Percentiles rank a stretch among this genome's conserved stretches.
Conservation (phyloP, 2,329 filamentous ascomycete genomes). For the Fusarium coffeatum region DNA sequence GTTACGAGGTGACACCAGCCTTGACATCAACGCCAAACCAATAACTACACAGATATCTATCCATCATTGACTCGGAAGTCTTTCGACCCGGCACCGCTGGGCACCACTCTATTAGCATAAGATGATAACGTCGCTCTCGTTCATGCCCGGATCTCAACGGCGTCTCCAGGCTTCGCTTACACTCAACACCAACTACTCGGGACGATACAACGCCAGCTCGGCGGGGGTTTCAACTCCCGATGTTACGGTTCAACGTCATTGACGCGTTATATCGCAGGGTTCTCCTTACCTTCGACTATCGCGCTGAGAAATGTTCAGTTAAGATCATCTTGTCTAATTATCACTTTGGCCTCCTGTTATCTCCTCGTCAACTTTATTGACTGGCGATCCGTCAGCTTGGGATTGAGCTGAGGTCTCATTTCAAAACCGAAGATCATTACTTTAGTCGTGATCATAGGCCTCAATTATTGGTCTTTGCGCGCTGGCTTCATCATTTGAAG, state of each 20-base stretch:
- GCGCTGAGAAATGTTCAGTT: background rate
- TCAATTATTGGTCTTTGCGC: background rate
- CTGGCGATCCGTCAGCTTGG: constrained; percentile 4
- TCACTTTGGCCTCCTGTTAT: background rate
- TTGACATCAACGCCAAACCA: constrained; percentile 31
- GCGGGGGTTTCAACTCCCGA: background rate
- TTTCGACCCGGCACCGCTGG: constrained; percentile 6
- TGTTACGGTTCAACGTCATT: constrained; percentile 18
- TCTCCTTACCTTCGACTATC: background rate
- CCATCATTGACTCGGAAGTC: background rate
- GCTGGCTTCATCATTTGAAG: background rate
- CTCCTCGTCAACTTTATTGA: constrained; percentile 5
- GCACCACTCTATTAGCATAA: background rate
- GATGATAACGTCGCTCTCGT: background rate
- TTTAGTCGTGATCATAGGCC: constrained; percentile 11
- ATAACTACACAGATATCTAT: background rate
- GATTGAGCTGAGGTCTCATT: constrained; percentile 18
- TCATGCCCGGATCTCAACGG: background rate
- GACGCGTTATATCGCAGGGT: constrained; percentile 24
- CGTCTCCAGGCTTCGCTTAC: background rate
- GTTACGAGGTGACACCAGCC: constrained; percentile 5
- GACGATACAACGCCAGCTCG: background rate
- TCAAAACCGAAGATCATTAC: constrained; percentile 21
- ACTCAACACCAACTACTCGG: background rate
- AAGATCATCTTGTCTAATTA: background rate